These are phyloP conservation scores for Beta corolliflora DNA, from an alignment of 179 eudicot species.

Conservation along the genomic window DNA sequence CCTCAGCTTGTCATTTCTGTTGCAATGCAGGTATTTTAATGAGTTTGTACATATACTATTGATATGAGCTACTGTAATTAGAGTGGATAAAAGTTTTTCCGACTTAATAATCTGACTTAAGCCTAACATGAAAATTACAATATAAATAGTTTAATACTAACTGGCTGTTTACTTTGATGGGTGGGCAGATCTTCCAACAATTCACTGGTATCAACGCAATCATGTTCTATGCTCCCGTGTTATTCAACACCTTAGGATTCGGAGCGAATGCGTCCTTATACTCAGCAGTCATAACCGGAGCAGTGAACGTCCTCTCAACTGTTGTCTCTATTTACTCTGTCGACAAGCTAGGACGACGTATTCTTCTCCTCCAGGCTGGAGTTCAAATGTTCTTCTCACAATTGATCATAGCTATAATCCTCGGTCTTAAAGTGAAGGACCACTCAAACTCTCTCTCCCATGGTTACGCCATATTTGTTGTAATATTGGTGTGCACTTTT, in stretches of 20 bases:
- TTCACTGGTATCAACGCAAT: constrained; percentile 88
- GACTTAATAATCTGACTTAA: too few relatives aligned
- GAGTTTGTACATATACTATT: too few relatives aligned
- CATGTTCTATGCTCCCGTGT: constrained; percentile 88
- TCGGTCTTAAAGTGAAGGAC: constrained; percentile 70
- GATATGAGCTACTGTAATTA: too few relatives aligned
- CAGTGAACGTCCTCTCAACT: constrained; percentile 79
- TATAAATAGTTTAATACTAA: neutral
- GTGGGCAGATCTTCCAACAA: constrained; percentile 76
- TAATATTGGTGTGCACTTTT: constrained; percentile 64
- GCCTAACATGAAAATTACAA: too few relatives aligned
- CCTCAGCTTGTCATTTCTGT: constrained; percentile 78
- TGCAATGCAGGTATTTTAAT: constrained; percentile 55
- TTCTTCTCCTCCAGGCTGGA: constrained; percentile 74
- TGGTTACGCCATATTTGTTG: constrained; percentile 63
- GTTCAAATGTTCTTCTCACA: constrained; percentile 87
- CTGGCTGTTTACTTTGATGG: neutral
- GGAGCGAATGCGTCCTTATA: constrained; percentile 69
- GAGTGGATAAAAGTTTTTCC: too few relatives aligned
- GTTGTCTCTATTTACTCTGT: constrained; percentile 77
- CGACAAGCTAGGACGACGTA: constrained; percentile 72
- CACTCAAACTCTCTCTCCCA: constrained; percentile 43
- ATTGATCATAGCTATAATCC: constrained; percentile 57
- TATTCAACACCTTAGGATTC: constrained; percentile 75
- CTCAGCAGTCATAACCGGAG: constrained; percentile 81